A percentile compares a stretch with the other conserved stretches of the same genome.
Conservation (phyloP, 345 rosid species). For the Moringa oleifera region DNA sequence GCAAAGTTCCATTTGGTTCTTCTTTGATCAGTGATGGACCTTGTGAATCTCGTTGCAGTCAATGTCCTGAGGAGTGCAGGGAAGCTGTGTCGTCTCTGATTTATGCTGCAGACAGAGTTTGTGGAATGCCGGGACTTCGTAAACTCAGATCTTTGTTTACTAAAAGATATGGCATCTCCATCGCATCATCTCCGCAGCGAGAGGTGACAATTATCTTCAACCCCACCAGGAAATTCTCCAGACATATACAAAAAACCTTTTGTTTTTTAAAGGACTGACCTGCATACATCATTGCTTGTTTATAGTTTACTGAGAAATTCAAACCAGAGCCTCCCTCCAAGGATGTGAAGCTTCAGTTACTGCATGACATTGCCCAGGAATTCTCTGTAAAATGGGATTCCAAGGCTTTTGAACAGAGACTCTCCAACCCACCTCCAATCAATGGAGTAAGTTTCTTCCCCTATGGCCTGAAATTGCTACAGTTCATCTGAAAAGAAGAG, state of each 20-base stretch:
- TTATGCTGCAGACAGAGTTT: constrained; percentile 85
- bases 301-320: constrained; percentile 52
- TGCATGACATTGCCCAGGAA: constrained; percentile 55
- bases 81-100: constrained; percentile 71
- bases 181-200: constrained; percentile 39
- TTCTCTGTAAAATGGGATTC: constrained; percentile 61
- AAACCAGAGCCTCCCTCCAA: constrained; percentile 37
- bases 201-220: no score
- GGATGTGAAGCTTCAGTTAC: constrained; percentile 58
- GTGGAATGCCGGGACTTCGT: constrained; percentile 76
- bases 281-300: not conserved
- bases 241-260: no score
- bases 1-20: not conserved
- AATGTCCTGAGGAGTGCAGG: constrained; percentile 78
- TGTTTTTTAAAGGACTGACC: constrained; percentile 3
- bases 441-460: constrained; percentile 27
- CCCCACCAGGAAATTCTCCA: not conserved
- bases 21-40: no score
- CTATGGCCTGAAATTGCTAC: not conserved
- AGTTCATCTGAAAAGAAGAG: no score
- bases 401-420: constrained; percentile 51
- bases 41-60: constrained; percentile 38
- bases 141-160: constrained; percentile 53
- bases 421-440: constrained; percentile 30
- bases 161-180: constrained; percentile 55